Base-by-base conservation (phyloP, 1,139 yeast species). In the Lodderomyces pseudojiufengensis region DNA sequence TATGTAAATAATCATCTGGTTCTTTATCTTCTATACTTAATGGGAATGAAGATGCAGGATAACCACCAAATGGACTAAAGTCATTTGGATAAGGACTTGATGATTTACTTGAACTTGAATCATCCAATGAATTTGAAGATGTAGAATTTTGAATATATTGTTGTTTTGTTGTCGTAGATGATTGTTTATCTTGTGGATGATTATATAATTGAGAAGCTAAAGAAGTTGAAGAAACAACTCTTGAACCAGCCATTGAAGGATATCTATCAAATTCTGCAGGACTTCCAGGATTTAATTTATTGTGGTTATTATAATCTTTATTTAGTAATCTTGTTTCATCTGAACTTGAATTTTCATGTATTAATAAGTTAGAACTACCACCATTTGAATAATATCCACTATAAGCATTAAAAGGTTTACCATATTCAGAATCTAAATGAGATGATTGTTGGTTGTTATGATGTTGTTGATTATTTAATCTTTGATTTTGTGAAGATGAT, bases 31-130 rank as follows among this genome's bases (percentile, higher is more conserved):
- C 95, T 43, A 88, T 78, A 48, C 77, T 81, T 37, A 88, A 65
- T 0, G 97, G 97, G 64, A 88, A 88, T 3, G 88, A 79, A 6
- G 86, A 71, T 5, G 95, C 94, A 2, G 97, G 97, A 57, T 86
- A 88, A 10, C 97, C 97, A 38, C 97, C 97, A 65, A 88, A 88
- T 3, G 97, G 97, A 36, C 88, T 78, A 48, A 80, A 70, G 40
- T 66, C 71, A 32, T 40, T 32, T 12, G 38, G 35, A 24, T 28
- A 32, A 9, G 41, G 35, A 26, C 37, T 37, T 14, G 32, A 27
- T 20, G 45, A 42, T 21, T 31, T 38, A 20, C 32, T 33, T 12
- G 40, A 37, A 20, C 26, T 30, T 5, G 39, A 29, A 27, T 45
- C 56, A 25, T 68, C 72, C 35, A 59, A 61, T 5, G 32, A 31